These are phyloP conservation scores for Psilocybe mexicana DNA, from an alignment of 1,284 basidiomycete genomes.

Conservation along the genomic window DNA sequence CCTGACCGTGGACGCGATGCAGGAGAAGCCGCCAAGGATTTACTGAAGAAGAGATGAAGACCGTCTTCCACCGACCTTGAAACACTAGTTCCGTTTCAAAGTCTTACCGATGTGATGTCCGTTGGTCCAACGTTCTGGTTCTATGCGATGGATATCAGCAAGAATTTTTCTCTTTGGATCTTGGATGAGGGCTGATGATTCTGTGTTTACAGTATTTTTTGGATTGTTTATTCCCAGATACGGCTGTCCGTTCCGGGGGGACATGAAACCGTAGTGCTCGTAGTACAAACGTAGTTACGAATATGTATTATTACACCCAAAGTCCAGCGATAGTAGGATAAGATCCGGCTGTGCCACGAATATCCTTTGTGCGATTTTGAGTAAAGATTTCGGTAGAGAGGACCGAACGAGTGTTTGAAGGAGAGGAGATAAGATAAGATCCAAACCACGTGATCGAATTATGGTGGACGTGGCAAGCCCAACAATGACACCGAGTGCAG, in stretches of 20 bases:
- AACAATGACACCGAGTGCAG: background rate
- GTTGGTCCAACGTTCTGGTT: background rate
- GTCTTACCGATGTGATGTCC: background rate
- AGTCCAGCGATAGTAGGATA: no score
- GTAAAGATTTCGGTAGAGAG: no score
- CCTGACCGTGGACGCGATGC: conserved; percentile 59
- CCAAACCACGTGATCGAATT: conserved; percentile 10
- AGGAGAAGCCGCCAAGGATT: conserved; percentile 42
- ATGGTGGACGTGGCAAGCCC: conserved; percentile 22
- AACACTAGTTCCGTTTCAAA: background rate
- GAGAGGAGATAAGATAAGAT: conserved; percentile 21
- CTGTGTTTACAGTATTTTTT: background rate
- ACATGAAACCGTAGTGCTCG: background rate
- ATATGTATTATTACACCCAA: background rate
- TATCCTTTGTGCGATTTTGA: no score
- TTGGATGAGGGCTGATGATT: background rate
- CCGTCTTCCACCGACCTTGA: background rate
- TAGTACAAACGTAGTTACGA: background rate
- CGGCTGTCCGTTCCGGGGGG: background rate
- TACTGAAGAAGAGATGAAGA: conserved; percentile 35
- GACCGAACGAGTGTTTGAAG: no score
- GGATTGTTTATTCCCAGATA: background rate
- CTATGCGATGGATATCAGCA: background rate
- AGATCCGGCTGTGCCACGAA: no score
- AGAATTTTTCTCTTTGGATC: background rate